Percentiles rank a stretch among this genome's conserved stretches.
These are phyloP conservation scores for Penicillium sp. DNA, from an alignment of 2,329 filamentous ascomycete species.

Conservation along the genomic window DNA sequence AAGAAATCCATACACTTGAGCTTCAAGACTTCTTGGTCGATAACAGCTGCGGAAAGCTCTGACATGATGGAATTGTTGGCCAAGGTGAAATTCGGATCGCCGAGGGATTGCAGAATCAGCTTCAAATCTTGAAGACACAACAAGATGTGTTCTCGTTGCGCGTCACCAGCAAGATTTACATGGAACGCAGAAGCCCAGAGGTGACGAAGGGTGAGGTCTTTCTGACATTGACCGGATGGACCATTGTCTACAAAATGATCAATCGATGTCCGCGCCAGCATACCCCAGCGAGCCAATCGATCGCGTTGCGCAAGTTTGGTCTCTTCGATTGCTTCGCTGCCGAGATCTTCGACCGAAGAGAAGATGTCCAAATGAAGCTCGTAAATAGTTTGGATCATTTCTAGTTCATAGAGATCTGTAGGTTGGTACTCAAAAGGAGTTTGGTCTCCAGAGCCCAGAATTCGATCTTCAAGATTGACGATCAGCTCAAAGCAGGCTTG, in stretches of 20 bases:
- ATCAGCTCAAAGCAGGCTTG: conserved; percentile 40
- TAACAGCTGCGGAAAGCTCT: conserved; percentile 77
- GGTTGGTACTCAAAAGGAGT: conserved; percentile 29
- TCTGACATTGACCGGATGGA: conserved; percentile 33
- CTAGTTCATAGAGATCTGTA: conserved; percentile 44
- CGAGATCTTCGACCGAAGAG: conserved; percentile 62
- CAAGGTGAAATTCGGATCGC: conserved; percentile 59
- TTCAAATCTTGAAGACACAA: conserved; percentile 66
- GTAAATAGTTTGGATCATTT: conserved; percentile 63
- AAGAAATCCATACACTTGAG: conserved; percentile 98
- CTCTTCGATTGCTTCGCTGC: conserved; percentile 56
- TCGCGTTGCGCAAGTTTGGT: conserved; percentile 59
- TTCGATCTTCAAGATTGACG: conserved; percentile 27
- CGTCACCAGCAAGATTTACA: conserved; percentile 58
- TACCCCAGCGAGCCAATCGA: conserved; percentile 62
- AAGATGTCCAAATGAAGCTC: conserved; percentile 70
- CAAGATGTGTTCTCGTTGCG: conserved; percentile 61
- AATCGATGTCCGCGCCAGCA: conserved; percentile 58
- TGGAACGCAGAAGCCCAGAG: conserved; percentile 68
- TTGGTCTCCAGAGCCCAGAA: conserved; percentile 24
- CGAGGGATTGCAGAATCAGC: conserved; percentile 51
- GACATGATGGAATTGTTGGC: conserved; percentile 88
- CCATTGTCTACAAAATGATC: conserved; percentile 40
- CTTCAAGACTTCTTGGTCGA: conserved; percentile 88
- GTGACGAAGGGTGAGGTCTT: conserved; percentile 59